These are phyloP conservation scores for Beauveria pseudobassiana DNA, from an alignment of 2,329 filamentous ascomycete species.

Conservation along the genomic window DNA sequence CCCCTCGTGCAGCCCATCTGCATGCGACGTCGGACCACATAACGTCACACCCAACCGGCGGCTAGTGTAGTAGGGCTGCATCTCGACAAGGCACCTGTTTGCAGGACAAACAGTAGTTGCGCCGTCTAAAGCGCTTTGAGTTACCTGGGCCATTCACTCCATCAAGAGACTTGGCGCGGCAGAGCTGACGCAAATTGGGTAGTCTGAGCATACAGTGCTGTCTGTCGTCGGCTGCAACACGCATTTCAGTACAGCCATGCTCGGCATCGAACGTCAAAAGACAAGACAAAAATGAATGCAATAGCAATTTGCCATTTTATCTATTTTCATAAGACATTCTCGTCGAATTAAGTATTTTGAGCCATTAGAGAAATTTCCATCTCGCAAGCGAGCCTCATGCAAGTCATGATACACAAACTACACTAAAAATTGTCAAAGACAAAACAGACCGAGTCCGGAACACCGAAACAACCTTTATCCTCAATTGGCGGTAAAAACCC, in stretches of 20 bases:
- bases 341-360: slow-evolving; percentile 12
- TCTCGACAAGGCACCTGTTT: not conserved
- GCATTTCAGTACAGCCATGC: no score
- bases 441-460: slow-evolving; percentile 7
- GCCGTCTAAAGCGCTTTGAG: not conserved
- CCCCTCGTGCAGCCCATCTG: no score
- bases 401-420: slow-evolving; percentile 12
- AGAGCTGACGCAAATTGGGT: no score
- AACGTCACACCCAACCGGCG: no score
- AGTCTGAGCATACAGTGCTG: no score
- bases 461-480: slow-evolving; percentile 17
- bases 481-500: slow-evolving; percentile 25
- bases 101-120: not conserved
- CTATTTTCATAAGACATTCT: slow-evolving; percentile 11
- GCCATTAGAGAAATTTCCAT: slow-evolving; percentile 11
- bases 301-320: slow-evolving; percentile 6
- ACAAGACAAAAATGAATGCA: not conserved
- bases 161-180: no score
- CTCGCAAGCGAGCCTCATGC: slow-evolving; percentile 9
- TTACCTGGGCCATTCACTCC: no score
- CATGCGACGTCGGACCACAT: no score
- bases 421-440: slow-evolving; percentile 3
- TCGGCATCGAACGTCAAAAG: no score
- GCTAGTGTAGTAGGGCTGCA: not conserved
- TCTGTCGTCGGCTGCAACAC: no score